A percentile compares a stretch with the other conserved stretches of the same genome.
These are phyloP conservation scores for Colletotrichum abscissum DNA, from an alignment of 2,329 filamentous ascomycete species.

Conservation along the genomic window DNA sequence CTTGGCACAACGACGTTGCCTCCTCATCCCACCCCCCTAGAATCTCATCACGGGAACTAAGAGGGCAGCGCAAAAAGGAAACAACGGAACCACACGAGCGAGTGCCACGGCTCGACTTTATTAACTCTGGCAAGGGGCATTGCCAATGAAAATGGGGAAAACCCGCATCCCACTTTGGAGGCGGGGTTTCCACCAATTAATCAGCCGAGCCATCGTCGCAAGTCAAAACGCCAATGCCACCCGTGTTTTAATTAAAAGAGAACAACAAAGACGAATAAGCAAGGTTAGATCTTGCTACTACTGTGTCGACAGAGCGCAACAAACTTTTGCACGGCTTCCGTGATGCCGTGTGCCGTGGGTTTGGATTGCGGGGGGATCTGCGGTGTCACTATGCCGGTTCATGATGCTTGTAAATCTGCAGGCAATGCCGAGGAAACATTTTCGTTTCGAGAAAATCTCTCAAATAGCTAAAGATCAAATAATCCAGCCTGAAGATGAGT, in stretches of 20 bases:
- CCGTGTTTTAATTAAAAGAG: background rate
- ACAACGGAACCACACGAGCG: slow-evolving; percentile 30
- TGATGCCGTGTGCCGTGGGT: background rate
- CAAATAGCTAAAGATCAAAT: background rate
- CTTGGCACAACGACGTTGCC: slow-evolving; percentile 9
- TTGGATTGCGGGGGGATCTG: slow-evolving; percentile 15
- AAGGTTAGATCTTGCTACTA: background rate
- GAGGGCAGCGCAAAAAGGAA: slow-evolving; percentile 10
- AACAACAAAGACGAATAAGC: background rate
- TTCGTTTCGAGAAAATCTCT: background rate
- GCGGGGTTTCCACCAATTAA: slow-evolving; percentile 13
- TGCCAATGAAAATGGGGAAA: slow-evolving; percentile 3
- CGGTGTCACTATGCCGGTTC: background rate
- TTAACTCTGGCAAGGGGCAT: background rate
- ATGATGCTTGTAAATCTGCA: background rate
- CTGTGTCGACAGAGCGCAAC: background rate
- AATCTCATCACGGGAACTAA: slow-evolving; percentile 15
- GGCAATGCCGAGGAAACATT: background rate
- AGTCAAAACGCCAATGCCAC: background rate
- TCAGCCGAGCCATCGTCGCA: background rate
- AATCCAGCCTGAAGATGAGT: fast-evolving
- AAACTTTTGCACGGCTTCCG: too few species aligned
- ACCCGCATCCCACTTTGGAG: background rate
- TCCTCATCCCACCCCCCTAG: background rate
- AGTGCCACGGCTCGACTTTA: slow-evolving; percentile 12